Evolutionary conservation across 805 yeast species (phyloP).

Genomic region (Saccharomyces mikatae): DNA sequence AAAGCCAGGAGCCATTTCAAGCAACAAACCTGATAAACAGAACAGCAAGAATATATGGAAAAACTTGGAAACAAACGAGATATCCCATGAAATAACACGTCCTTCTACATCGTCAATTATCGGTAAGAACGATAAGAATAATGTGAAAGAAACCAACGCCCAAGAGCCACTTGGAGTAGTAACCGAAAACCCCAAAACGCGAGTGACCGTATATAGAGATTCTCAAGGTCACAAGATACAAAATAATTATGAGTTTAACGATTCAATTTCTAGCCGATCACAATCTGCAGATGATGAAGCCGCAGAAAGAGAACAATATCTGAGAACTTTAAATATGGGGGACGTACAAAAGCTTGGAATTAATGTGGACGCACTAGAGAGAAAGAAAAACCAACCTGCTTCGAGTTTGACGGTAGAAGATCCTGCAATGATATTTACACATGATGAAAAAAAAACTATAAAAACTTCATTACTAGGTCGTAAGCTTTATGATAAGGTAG

Average conservation of each 20-base stretch:
- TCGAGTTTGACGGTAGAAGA: conserved; percentile 40
- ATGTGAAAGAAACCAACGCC: neutral
- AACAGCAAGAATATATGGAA: conserved; percentile 21
- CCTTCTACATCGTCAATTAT: neutral
- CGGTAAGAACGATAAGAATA: conserved; percentile 10
- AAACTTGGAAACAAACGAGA: conserved; percentile 22
- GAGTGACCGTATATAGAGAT: conserved; percentile 53
- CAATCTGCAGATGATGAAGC: conserved; percentile 15
- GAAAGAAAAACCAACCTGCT: conserved; percentile 16
- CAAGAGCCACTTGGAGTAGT: conserved; percentile 3
- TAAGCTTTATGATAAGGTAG: conserved; percentile 40
- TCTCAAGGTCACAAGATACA: conserved; percentile 45
- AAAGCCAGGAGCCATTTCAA: neutral
- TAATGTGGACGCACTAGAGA: conserved; percentile 15
- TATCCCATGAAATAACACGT: neutral
- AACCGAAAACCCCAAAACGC: neutral
- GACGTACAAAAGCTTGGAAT: conserved; percentile 26
- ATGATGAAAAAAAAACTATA: conserved; percentile 9
- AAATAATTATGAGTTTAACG: conserved; percentile 1
- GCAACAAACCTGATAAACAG: neutral
- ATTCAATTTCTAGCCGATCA: neutral
- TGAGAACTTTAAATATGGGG: conserved; percentile 34
- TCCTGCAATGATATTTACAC: conserved; percentile 48
- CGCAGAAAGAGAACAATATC: conserved; percentile 27
- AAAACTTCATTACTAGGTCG: conserved; percentile 36